phyloP scores from a whole-genome alignment of 2,329 filamentous ascomycete genomes.

The Achaetomium macrosporum region DNA sequence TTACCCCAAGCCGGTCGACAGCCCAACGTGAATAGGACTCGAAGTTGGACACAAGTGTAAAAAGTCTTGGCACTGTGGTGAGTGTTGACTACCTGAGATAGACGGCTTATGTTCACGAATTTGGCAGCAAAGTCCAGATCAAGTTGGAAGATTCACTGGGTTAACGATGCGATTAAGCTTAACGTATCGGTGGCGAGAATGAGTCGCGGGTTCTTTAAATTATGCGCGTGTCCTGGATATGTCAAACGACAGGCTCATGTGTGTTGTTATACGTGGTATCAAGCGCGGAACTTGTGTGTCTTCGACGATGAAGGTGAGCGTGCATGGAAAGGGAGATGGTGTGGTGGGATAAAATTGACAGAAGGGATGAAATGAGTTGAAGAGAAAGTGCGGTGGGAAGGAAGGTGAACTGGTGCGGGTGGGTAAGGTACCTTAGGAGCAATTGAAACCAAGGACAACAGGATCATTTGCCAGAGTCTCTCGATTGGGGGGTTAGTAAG shows the following conservation, averaged over 20 bases:
- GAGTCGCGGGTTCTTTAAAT: neutral
- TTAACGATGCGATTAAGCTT: neutral
- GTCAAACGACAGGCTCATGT: neutral
- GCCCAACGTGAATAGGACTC: conserved; percentile 13
- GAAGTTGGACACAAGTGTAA: neutral
- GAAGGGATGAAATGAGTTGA: conserved; percentile 5
- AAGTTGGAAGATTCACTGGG: neutral
- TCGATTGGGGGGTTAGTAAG: conserved; percentile 1
- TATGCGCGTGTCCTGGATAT: neutral
- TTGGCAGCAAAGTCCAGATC: neutral
- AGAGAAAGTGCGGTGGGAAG: conserved; percentile 12
- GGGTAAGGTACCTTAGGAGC: conserved; percentile 15
- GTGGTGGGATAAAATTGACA: neutral
- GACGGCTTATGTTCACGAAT: neutral
- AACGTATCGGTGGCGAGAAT: neutral
- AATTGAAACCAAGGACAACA: conserved; percentile 21
- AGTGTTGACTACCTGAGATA: neutral
- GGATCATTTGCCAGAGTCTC: conserved; percentile 14
- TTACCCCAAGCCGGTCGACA: conserved; percentile 10
- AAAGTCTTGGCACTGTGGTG: conserved; percentile 8
- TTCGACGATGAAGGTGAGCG: too few relatives aligned
- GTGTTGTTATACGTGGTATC: too few relatives aligned
- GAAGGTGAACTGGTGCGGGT: conserved; percentile 8
- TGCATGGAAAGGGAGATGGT: neutral
- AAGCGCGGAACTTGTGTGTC: too few relatives aligned